Conservation (phyloP, 2,329 filamentous ascomycete genomes). For the Dactylellina sp. region DNA sequence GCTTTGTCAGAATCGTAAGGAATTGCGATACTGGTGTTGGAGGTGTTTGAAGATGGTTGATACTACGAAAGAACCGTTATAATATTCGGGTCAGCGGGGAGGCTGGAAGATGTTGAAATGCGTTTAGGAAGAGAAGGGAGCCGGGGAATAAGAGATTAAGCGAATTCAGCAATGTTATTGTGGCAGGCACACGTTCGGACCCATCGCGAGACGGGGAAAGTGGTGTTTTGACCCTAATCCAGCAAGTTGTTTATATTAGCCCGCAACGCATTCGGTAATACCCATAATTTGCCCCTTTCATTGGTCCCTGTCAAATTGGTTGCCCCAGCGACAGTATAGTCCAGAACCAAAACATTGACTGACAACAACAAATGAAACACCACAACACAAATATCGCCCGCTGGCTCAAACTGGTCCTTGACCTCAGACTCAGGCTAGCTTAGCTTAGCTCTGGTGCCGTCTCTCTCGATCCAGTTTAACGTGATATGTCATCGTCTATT, state of each 20-base stretch:
- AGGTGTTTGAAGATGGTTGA: conserved; percentile 1
- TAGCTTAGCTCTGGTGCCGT: background rate
- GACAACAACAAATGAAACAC: conserved; percentile 41
- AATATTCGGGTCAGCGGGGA: conserved; percentile 3
- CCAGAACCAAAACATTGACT: conserved; percentile 17
- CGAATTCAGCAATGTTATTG: conserved; percentile 48
- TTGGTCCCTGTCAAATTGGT: conserved; percentile 3
- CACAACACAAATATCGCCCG: conserved; percentile 22
- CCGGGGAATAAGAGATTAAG: conserved; percentile 37
- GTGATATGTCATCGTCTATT: too few species aligned
- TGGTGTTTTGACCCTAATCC: conserved; percentile 24
- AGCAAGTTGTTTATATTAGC: conserved; percentile 17
- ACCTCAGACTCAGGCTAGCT: background rate
- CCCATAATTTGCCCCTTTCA: background rate
- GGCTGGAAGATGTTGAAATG: conserved; percentile 20
- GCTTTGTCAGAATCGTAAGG: conserved; percentile 4
- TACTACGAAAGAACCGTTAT: conserved; percentile 24
- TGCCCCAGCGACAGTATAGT: conserved; percentile 25
- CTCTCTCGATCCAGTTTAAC: too few species aligned
- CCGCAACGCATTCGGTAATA: background rate
- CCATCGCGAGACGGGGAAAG: conserved; percentile 17
- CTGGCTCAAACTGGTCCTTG: background rate
- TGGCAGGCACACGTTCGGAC: background rate
- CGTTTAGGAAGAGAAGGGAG: conserved; percentile 3
- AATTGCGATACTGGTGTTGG: conserved; percentile 1